Evolutionary conservation across 352 stramenopile species (phyloP).

Genomic region (Pythium vanterpoolii): DNA sequence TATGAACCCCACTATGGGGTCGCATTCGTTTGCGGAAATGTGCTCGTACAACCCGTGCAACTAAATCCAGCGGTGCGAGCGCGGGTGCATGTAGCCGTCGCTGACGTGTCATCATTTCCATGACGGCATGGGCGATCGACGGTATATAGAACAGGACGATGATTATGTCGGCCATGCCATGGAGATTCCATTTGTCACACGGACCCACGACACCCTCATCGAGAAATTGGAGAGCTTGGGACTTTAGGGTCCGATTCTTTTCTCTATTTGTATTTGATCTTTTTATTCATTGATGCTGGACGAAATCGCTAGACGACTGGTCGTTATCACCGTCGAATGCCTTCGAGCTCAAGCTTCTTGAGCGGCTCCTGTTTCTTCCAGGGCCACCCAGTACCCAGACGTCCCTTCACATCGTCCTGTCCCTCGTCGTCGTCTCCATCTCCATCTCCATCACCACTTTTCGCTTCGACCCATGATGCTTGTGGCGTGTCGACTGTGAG

Average conservation of each 20-base stretch:
- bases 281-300: neutral
- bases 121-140: slow-evolving; percentile 8
- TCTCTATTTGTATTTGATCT: neutral
- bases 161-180: slow-evolving; percentile 11
- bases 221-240: slow-evolving; percentile 9
- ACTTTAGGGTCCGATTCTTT: neutral
- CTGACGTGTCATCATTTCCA: slow-evolving; percentile 5
- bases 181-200: slow-evolving; percentile 9
- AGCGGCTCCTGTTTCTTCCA: slow-evolving; percentile 50
- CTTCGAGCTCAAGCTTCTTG: slow-evolving; percentile 54
- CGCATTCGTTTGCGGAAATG: slow-evolving; percentile 8
- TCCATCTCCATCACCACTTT: neutral
- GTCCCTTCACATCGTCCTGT: slow-evolving; percentile 53
- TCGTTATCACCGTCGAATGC: slow-evolving; percentile 31
- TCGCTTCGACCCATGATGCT: slow-evolving; percentile 32
- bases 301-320: neutral
- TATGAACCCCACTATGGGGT: neutral
- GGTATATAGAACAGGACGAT: slow-evolving; percentile 11
- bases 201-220: slow-evolving; percentile 7
- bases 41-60: slow-evolving; percentile 11
- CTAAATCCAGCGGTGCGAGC: slow-evolving; percentile 8
- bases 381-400: slow-evolving; percentile 56
- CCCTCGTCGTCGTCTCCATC: slow-evolving; percentile 22
- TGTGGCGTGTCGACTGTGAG: slow-evolving; percentile 2
- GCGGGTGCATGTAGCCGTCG: slow-evolving; percentile 4